Percentiles rank a stretch among this genome's conserved stretches.
These are phyloP conservation scores for Ajuga reptans DNA, from an alignment of 305 asterid species.

Conservation along the genomic window DNA sequence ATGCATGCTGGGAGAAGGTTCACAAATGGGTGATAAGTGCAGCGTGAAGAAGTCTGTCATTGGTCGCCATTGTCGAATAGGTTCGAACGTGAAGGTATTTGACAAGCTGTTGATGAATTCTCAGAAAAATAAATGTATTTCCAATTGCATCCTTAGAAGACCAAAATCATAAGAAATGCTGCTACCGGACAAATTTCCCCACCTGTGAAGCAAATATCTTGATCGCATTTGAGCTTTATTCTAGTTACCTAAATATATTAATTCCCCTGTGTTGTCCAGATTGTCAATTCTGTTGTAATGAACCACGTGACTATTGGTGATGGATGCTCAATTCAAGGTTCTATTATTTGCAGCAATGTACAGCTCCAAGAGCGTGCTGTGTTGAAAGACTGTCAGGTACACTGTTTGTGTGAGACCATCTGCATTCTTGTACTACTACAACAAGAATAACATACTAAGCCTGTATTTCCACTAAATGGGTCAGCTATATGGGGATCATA, in stretches of 20 bases:
- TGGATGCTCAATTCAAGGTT: constrained; percentile 93
- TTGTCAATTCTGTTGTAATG: constrained; percentile 81
- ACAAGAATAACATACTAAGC: too few species aligned
- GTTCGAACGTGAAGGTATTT: constrained; percentile 90
- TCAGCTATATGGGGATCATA: too few species aligned
- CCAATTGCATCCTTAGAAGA: background rate
- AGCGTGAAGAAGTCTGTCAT: constrained; percentile 92
- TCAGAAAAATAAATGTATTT: background rate
- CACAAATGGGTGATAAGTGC: constrained; percentile 94
- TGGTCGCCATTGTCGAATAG: constrained; percentile 96
- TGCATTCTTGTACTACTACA: background rate
- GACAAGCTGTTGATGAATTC: background rate
- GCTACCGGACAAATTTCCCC: background rate
- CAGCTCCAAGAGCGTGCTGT: constrained; percentile 90
- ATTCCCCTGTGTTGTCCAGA: constrained; percentile 33
- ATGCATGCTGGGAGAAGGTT: constrained; percentile 94
- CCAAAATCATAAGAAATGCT: background rate
- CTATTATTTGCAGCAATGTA: constrained; percentile 77
- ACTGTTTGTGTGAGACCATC: constrained; percentile 3
- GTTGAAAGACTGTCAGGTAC: constrained; percentile 89
- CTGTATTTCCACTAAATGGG: too few species aligned
- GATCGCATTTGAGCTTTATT: background rate
- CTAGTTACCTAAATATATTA: background rate
- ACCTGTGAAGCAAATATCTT: background rate
- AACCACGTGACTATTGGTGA: constrained; percentile 83